Conservation (phyloP, 345 rosid genomes). For the Psidium guajava region DNA sequence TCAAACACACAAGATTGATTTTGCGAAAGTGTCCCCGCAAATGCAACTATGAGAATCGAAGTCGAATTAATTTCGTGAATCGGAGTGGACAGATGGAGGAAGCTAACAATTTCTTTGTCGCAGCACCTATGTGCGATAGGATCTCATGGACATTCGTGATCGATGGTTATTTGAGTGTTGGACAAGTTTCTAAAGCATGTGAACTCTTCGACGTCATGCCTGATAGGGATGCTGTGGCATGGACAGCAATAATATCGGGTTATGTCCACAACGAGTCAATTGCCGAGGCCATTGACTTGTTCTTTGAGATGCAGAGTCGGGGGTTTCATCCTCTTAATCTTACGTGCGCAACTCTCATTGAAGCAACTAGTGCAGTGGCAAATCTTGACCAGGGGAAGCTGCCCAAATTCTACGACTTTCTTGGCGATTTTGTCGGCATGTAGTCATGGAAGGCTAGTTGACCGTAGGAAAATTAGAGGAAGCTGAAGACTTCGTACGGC, state of each 20-base stretch:
- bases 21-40: too few relatives aligned
- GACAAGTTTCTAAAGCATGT: slow-evolving; percentile 22
- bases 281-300: slow-evolving; percentile 23
- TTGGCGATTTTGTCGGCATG: slow-evolving; percentile 39
- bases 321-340: slow-evolving; percentile 21
- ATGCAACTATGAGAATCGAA: too few relatives aligned
- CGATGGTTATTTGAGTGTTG: slow-evolving; percentile 26
- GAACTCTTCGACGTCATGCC: slow-evolving; percentile 26
- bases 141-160: slow-evolving; percentile 53
- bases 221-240: slow-evolving; percentile 36
- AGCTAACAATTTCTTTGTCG: slow-evolving; percentile 35
- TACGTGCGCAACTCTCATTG: slow-evolving; percentile 35
- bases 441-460: slow-evolving; percentile 29
- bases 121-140: slow-evolving; percentile 19
- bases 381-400: slow-evolving; percentile 41
- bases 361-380: slow-evolving; percentile 71
- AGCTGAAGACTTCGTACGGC: slow-evolving; percentile 34
- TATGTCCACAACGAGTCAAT: slow-evolving; percentile 40
- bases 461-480: slow-evolving; percentile 28
- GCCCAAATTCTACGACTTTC: slow-evolving; percentile 38
- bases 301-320: slow-evolving; percentile 22
- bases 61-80: too few relatives aligned
- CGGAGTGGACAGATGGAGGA: slow-evolving; percentile 25
- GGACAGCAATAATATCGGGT: slow-evolving; percentile 51
- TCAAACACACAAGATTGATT: too few relatives aligned